Percentiles rank a stretch among this genome's conserved stretches.
phyloP scores from a whole-genome alignment of 805 yeast species.

The Ogataea ganodermae region DNA sequence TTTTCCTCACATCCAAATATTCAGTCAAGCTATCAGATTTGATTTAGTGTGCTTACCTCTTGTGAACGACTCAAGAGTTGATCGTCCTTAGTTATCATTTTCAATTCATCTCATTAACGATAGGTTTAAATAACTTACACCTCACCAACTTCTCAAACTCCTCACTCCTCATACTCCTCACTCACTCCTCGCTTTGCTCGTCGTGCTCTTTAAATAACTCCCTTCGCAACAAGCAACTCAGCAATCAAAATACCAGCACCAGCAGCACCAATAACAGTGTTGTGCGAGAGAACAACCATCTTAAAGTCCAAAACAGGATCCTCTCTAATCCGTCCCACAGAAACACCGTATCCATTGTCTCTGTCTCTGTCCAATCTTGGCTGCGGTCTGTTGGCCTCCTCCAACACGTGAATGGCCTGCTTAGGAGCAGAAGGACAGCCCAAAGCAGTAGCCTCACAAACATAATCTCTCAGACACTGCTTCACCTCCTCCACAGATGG shows the following conservation, averaged over 20 bases:
- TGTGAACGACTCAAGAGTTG: too few species aligned
- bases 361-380: conserved; percentile 96
- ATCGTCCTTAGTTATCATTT: too few species aligned
- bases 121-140: too few species aligned
- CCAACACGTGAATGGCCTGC: conserved; percentile 87
- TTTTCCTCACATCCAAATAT: too few species aligned
- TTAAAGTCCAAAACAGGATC: conserved; percentile 93
- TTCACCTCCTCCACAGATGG: conserved; percentile 85
- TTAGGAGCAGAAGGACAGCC: conserved; percentile 93
- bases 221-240: conserved; percentile 79
- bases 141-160: too few species aligned
- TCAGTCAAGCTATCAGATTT: too few species aligned
- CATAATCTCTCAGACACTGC: conserved; percentile 66
- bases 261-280: conserved; percentile 98
- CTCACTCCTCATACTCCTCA: not conserved
- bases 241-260: conserved; percentile 97
- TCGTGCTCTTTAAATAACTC: conserved; percentile 52
- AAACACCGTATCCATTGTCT: conserved; percentile 90
- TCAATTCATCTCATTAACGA: too few species aligned
- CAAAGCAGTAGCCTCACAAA: conserved; percentile 76
- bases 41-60: too few species aligned
- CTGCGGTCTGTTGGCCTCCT: conserved; percentile 92
- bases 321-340: conserved; percentile 91
- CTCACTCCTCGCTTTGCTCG: too few species aligned
- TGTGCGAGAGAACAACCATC: conserved; percentile 97